Base-by-base conservation (phyloP, 2,329 filamentous ascomycete species). In the Bretziella fagacearum region DNA sequence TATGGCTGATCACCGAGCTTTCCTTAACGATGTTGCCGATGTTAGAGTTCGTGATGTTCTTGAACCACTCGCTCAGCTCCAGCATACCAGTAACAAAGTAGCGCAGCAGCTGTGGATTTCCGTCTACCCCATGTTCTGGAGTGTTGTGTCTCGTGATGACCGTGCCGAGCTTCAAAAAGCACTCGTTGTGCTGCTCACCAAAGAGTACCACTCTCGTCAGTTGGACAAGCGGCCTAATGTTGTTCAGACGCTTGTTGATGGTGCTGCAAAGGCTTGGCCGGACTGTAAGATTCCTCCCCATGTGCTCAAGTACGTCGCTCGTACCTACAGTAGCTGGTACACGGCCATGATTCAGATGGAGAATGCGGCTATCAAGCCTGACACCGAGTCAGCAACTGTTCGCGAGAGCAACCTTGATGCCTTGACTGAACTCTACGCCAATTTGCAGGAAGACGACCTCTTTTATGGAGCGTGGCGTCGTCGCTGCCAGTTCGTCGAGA, bases 381-480 rank as follows among this genome's bases (percentile, higher is more conserved):
- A 86, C 46, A 76, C 86, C 33, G 87, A 96, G 56, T 93, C 87
- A 1, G 67, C 83, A 1, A 77, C 75, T 37, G 81, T 94, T 17
- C 74, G 86, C 26, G 93, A 98, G 61, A 96, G 89, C 63, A 96
- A 93, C 54, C 72, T 96, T 4, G 91, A 99, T 62, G 91, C 91
- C 0, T 67, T 99, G n/a, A 78, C 94, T 6, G 89, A 96, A 57
- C 70, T 96, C 2, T 98, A 98, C 58, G 78, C 86, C 4, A 78
- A 79, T 1, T 67, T 99, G 11, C 84, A 93, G 57, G 93, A 99
- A 60, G 87, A 96, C 44, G 91, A 99, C 59, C 69, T 98, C 41
- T 99, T 96, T 61, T 96, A 98, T 54, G 91, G 91, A 6, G 93
- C 87, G 0, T 98, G 91, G 91, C 79, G 91, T 50, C 78, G 91